Evolutionary conservation across 805 yeast species (phyloP), one percentile per base, ranked within the genome.

Genomic region (Monosporozyma solicola): DNA sequence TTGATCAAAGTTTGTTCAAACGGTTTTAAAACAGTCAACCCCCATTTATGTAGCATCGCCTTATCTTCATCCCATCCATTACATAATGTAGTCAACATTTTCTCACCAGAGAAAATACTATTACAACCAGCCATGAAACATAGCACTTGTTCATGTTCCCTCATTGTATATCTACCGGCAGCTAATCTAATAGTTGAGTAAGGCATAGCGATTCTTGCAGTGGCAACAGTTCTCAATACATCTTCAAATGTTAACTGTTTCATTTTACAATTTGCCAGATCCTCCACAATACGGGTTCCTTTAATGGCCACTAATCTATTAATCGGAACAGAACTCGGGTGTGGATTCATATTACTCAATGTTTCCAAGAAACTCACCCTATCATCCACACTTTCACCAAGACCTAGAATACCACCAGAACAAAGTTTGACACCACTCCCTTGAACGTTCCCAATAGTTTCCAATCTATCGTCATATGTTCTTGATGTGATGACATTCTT

Each of bases 31-130:
- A 83, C 83, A 57, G 66, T 68, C 59, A 82, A 59, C 0, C 94
- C 94, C 91, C 91, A 86, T 60, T 76, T 80, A 6, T 68, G 64
- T 32, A 86, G 70, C 88, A 86, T 80, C 8, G 68, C 76, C 54
- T 76, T 84, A 63, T 86, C 94, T 60, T 85, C 91, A 47, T 85
- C 88, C 91, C 92, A 86, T 6, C 89, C 90, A 59, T 80, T 83
- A 64, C 92, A 85, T 81, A 82, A 80, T 3, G 94, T 87, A 2
- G 94, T 86, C 53, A 86, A 71, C 92, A 86, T 86, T 58, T 77
- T 80, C 65, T 85, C 83, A 39, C 94, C 94, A 0, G 91, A 86
- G 67, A 86, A 86, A 43, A 86, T 82, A 20, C 92, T 90, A 67
- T 86, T 86, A 58, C 84, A 82, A 20, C 94, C 94, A 35, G 84